A percentile compares a stretch with the other conserved stretches of the same genome.
These are phyloP conservation scores for Phytophthora europaea DNA, from an alignment of 352 stramenopile genomes.

Conservation along the genomic window DNA sequence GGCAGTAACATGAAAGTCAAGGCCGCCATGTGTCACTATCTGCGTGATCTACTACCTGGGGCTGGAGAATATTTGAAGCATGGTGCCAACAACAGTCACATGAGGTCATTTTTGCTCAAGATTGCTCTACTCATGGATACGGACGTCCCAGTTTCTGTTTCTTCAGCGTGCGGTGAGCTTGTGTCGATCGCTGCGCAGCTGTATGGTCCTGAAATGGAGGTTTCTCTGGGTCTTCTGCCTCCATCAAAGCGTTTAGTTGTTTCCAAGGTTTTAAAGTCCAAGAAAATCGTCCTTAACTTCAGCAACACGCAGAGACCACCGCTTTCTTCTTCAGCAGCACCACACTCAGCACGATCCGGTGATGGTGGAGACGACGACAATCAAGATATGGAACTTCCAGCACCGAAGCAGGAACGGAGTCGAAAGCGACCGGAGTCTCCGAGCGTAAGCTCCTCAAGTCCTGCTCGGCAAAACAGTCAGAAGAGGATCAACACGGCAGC, in stretches of 20 bases:
- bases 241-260: slow-evolving; percentile 67
- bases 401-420: slow-evolving; percentile 41
- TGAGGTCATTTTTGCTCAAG: slow-evolving; percentile 78
- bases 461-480: slow-evolving; percentile 48
- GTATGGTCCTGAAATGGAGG: slow-evolving; percentile 68
- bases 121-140: slow-evolving; percentile 72
- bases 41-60: slow-evolving; percentile 63
- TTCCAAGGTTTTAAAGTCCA: slow-evolving; percentile 62
- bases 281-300: slow-evolving; percentile 63
- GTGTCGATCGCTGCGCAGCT: slow-evolving; percentile 55
- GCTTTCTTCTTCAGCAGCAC: slow-evolving; percentile 16
- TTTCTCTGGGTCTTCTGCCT: slow-evolving; percentile 58
- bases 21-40: slow-evolving; percentile 69
- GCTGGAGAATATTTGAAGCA: slow-evolving; percentile 71
- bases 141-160: slow-evolving; percentile 69
- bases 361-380: slow-evolving; percentile 34
- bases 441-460: slow-evolving; percentile 47
- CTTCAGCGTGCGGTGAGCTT: slow-evolving; percentile 67
- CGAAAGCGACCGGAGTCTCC: slow-evolving; percentile 66
- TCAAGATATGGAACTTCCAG: slow-evolving; percentile 12
- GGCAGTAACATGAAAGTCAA: slow-evolving; percentile 88
- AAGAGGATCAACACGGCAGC: slow-evolving; percentile 54
- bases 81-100: slow-evolving; percentile 68
- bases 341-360: slow-evolving; percentile 20
- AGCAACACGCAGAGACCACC: slow-evolving; percentile 20